Conservation (phyloP, 2,329 filamentous ascomycete genomes). For the Aschersonia sp. region DNA sequence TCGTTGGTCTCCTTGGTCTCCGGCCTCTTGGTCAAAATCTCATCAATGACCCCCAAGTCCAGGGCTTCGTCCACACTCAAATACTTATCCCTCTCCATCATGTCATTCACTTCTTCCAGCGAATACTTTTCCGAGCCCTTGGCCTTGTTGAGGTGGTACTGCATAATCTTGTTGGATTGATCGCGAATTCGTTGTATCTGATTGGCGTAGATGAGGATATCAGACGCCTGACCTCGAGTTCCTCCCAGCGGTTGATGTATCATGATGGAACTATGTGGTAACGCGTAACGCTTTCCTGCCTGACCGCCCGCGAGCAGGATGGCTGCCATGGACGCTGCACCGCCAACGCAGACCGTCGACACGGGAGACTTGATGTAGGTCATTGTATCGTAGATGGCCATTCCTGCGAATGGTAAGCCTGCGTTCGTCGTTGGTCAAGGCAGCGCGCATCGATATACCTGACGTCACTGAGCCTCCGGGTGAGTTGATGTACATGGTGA, state of each 20-base stretch:
- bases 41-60: conserved; percentile 83
- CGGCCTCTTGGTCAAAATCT: conserved; percentile 59
- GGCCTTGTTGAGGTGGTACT: conserved; percentile 66
- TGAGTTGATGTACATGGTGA: conserved; percentile 96
- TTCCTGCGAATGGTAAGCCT: conserved; percentile 22
- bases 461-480: conserved; percentile 81
- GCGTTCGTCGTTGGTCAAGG: background rate
- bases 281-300: conserved; percentile 69
- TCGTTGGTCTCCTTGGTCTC: conserved; percentile 20
- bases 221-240: conserved; percentile 50
- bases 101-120: conserved; percentile 72
- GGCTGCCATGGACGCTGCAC: conserved; percentile 90
- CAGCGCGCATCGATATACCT: conserved; percentile 21
- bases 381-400: conserved; percentile 98
- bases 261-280: conserved; percentile 95
- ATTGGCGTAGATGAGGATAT: conserved; percentile 94
- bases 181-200: conserved; percentile 81
- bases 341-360: conserved; percentile 86
- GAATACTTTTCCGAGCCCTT: conserved; percentile 63
- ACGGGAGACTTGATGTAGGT: conserved; percentile 88
- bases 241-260: conserved; percentile 86
- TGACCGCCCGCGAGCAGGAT: conserved; percentile 78
- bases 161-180: conserved; percentile 84
- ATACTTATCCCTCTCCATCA: conserved; percentile 97
- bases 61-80: conserved; percentile 78